A percentile compares a stretch with the other conserved stretches of the same genome.
Evolutionary conservation across 2,329 filamentous ascomycete species (phyloP).

Genomic region (Fusarium neocosmosporiellum): DNA sequence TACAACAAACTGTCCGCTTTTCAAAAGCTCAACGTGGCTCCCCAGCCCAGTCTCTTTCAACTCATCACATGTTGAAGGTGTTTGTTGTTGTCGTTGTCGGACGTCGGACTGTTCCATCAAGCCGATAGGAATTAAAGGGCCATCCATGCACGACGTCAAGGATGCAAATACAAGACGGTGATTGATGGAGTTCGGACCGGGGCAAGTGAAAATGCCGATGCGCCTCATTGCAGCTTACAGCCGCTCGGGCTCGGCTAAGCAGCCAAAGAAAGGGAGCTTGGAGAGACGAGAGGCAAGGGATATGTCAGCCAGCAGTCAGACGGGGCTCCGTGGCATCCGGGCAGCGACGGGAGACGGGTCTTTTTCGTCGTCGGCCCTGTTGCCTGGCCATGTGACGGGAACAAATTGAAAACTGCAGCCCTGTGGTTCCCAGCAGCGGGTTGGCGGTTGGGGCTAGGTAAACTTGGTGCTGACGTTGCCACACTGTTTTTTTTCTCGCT

Average conservation of each 20-base stretch:
- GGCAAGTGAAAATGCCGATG: slow-evolving; percentile 36
- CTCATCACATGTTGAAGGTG: slow-evolving; percentile 16
- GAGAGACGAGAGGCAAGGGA: slow-evolving; percentile 27
- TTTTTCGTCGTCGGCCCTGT: slow-evolving; percentile 40
- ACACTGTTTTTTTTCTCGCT: slow-evolving; percentile 21
- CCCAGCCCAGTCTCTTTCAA: slow-evolving; percentile 3
- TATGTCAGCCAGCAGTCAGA: slow-evolving; percentile 38
- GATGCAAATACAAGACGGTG: slow-evolving; percentile 17
- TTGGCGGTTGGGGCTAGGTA: slow-evolving; percentile 11
- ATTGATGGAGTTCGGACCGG: slow-evolving; percentile 29
- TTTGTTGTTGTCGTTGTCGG: slow-evolving; percentile 1
- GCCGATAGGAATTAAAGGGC: slow-evolving; percentile 8
- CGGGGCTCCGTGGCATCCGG: slow-evolving; percentile 43
- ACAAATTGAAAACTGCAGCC: slow-evolving; percentile 39
- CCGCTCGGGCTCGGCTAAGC: slow-evolving; percentile 41
- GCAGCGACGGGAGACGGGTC: slow-evolving; percentile 39
- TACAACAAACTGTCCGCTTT: neutral
- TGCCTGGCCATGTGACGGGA: slow-evolving; percentile 39
- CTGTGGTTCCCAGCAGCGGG: slow-evolving; percentile 33
- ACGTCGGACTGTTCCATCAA: slow-evolving; percentile 3
- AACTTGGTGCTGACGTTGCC: slow-evolving; percentile 30
- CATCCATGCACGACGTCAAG: slow-evolving; percentile 4
- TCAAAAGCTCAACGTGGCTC: slow-evolving; percentile 11
- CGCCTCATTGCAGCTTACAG: slow-evolving; percentile 26
- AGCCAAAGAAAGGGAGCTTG: slow-evolving; percentile 3